Percentiles rank a stretch among this genome's conserved stretches.
These are phyloP conservation scores for Aureobasidium sp. DNA, from an alignment of 2,329 filamentous ascomycete genomes.

Conservation along the genomic window DNA sequence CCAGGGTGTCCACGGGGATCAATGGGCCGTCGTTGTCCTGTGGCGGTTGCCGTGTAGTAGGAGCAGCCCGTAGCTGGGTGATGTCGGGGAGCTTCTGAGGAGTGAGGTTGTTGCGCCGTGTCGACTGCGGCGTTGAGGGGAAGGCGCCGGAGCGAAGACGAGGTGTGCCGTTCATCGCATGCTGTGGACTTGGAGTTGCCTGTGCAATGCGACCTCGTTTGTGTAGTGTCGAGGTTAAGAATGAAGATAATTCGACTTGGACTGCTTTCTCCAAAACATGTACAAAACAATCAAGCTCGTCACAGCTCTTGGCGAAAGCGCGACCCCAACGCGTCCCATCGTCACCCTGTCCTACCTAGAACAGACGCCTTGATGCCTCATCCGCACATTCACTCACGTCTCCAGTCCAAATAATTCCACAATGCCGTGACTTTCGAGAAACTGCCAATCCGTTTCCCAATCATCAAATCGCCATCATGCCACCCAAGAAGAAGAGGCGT, in stretches of 20 bases:
- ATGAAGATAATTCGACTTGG: neutral
- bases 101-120: conserved; percentile 20
- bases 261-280: neutral
- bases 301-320: conserved; percentile 5
- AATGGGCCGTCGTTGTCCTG: conserved; percentile 45
- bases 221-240: neutral
- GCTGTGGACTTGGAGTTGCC: conserved; percentile 8
- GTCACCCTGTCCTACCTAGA: neutral
- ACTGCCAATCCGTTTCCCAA: no score
- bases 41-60: neutral
- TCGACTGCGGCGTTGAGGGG: conserved; percentile 58
- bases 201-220: neutral
- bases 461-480: conserved; percentile 7
- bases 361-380: neutral
- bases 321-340: neutral
- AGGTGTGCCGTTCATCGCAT: conserved; percentile 79
- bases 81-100: conserved; percentile 27
- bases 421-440: neutral
- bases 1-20: conserved; percentile 72
- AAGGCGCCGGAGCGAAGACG: conserved; percentile 68
- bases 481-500: conserved; percentile 17
- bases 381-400: neutral
- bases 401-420: neutral
- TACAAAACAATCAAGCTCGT: conserved; percentile 1
- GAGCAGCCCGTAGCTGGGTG: neutral